Conservation (phyloP, 2,329 filamentous ascomycete species). For the Malbranchea cinnamomea region DNA sequence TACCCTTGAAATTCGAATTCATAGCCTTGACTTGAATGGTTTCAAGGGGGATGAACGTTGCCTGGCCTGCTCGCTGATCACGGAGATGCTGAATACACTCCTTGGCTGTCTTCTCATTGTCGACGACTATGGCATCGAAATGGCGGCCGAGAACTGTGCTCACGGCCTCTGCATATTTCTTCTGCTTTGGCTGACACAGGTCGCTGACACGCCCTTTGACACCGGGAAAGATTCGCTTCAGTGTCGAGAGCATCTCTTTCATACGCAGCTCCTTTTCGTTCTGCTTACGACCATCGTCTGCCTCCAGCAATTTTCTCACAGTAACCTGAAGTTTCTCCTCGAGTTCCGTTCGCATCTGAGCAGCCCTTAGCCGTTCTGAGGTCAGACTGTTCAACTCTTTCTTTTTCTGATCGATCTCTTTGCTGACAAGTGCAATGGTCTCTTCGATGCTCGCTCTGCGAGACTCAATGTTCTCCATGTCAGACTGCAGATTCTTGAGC, state of each 20-base stretch:
- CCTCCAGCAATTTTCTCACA: slow-evolving; percentile 65
- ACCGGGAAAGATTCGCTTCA: slow-evolving; percentile 84
- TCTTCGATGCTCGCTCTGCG: slow-evolving; percentile 49
- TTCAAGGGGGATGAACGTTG: slow-evolving; percentile 91
- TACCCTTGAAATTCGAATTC: slow-evolving; percentile 79
- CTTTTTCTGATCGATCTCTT: slow-evolving; percentile 76
- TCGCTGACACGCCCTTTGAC: slow-evolving; percentile 83
- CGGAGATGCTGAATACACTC: slow-evolving; percentile 92
- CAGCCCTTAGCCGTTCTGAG: slow-evolving; percentile 67
- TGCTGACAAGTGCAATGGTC: slow-evolving; percentile 50
- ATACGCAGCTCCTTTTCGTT: slow-evolving; percentile 65
- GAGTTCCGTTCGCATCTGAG: slow-evolving; percentile 70
- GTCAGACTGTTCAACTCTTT: slow-evolving; percentile 76
- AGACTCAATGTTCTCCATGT: slow-evolving; percentile 53
- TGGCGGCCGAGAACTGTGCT: slow-evolving; percentile 83
- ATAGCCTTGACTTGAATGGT: slow-evolving; percentile 91
- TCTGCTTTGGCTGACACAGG: slow-evolving; percentile 89
- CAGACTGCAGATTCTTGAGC: slow-evolving; percentile 57
- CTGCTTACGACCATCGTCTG: slow-evolving; percentile 71
- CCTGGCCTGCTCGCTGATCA: slow-evolving; percentile 70
- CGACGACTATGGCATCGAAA: slow-evolving; percentile 88
- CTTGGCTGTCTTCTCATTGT: slow-evolving; percentile 83
- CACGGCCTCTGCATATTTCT: slow-evolving; percentile 88
- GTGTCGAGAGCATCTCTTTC: slow-evolving; percentile 67
- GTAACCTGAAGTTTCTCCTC: slow-evolving; percentile 84